Evolutionary conservation across 768 basidiomycete species (phyloP).

Genomic region (Tulasnella sp.): DNA sequence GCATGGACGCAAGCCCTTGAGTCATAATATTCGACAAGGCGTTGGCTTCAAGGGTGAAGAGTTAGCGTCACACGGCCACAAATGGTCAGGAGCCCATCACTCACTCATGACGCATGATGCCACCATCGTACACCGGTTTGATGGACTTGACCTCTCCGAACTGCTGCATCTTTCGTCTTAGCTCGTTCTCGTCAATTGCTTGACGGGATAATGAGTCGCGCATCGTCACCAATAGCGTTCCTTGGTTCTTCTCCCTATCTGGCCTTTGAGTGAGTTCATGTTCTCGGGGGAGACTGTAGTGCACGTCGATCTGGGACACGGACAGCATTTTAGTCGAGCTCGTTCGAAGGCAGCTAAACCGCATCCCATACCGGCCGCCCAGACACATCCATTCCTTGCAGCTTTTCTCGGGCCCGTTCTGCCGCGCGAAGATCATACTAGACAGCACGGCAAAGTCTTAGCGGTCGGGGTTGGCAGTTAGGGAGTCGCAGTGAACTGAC

Average conservation of each 20-base stretch:
- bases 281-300: conserved; percentile 91
- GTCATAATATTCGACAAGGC: conserved; percentile 93
- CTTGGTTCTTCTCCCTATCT: conserved; percentile 82
- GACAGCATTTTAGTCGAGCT: conserved; percentile 2
- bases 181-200: conserved; percentile 75
- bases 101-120: conserved; percentile 40
- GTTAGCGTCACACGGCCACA: neutral
- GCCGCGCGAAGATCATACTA: conserved; percentile 93
- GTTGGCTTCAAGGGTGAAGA: conserved; percentile 51
- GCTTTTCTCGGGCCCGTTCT: conserved; percentile 80
- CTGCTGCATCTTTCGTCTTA: conserved; percentile 78
- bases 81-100: conserved; percentile 36
- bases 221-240: conserved; percentile 74
- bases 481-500: conserved; percentile 54
- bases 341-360: neutral
- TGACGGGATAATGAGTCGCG: conserved; percentile 65
- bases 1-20: conserved; percentile 69
- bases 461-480: neutral
- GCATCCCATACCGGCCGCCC: conserved; percentile 74
- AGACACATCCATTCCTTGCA: conserved; percentile 85
- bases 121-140: conserved; percentile 56
- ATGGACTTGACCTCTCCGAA: conserved; percentile 89
- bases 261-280: conserved; percentile 59
- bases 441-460: neutral
- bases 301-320: conserved; percentile 82